These are phyloP conservation scores for Sarocladium strictum DNA, from an alignment of 2,329 filamentous ascomycete genomes.

Conservation along the genomic window DNA sequence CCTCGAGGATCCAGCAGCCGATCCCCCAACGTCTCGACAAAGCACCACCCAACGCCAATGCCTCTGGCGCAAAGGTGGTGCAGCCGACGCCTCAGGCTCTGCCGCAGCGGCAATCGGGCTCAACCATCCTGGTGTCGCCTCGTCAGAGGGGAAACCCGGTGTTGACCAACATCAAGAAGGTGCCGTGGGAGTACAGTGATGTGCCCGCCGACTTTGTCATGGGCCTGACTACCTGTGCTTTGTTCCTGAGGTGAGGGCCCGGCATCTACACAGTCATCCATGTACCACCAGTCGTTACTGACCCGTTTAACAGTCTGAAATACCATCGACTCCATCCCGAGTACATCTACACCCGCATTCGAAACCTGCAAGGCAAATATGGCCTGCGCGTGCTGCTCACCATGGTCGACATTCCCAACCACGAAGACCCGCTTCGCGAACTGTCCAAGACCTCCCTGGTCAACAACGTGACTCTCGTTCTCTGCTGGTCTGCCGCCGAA, in stretches of 20 bases:
- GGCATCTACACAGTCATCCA: too few species aligned
- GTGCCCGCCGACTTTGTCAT: constrained; percentile 93
- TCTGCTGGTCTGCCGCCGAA: constrained; percentile 93
- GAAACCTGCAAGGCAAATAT: constrained; percentile 77
- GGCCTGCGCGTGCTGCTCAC: constrained; percentile 78
- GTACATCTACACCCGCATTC: constrained; percentile 93
- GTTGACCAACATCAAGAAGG: constrained; percentile 70
- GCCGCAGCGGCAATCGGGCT: constrained; percentile 54
- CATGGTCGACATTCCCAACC: constrained; percentile 93
- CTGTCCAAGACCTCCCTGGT: constrained; percentile 87
- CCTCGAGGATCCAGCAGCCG: constrained; percentile 36
- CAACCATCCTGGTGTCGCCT: constrained; percentile 81
- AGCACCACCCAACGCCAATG: constrained; percentile 25
- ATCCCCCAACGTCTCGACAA: constrained; percentile 52
- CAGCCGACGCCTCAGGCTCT: constrained; percentile 89
- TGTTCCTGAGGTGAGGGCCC: constrained; percentile 74
- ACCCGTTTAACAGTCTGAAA: constrained; percentile 69
- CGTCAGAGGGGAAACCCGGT: constrained; percentile 95
- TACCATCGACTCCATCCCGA: constrained; percentile 97
- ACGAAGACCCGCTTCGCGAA: constrained; percentile 84
- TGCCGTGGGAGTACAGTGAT: constrained; percentile 95
- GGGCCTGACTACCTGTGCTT: constrained; percentile 78
- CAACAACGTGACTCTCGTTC: constrained; percentile 85
- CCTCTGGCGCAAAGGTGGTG: constrained; percentile 53
- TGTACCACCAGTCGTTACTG: too few species aligned